Conservation (phyloP, 2,329 filamentous ascomycete genomes). For the Sclerotiophoma versabilis region DNA sequence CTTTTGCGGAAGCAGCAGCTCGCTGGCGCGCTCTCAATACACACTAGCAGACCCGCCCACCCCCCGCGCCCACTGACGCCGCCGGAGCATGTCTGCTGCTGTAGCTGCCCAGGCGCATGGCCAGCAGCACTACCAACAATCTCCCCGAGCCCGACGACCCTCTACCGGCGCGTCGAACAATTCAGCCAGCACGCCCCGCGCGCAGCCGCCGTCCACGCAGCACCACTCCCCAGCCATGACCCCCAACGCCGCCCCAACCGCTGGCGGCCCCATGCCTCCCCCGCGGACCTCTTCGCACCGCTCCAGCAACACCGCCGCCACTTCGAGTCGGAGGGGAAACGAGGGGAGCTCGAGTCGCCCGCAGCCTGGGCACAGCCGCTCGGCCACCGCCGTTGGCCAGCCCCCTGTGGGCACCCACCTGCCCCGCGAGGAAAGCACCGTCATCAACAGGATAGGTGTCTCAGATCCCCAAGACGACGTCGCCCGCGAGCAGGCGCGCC, state of each 20-base stretch:
- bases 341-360: constrained; percentile 40
- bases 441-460: constrained; percentile 78
- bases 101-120: constrained; percentile 45
- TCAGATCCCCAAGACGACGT: constrained; percentile 78
- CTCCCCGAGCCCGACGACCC: constrained; percentile 40
- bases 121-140: constrained; percentile 45
- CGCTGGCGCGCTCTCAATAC: neutral
- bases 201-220: constrained; percentile 45
- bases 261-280: constrained; percentile 70
- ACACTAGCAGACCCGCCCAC: constrained; percentile 15
- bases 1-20: neutral
- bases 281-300: constrained; percentile 81
- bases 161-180: constrained; percentile 44
- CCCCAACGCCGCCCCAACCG: constrained; percentile 62
- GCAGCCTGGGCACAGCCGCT: constrained; percentile 54
- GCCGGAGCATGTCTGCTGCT: constrained; percentile 46
- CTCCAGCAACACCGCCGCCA: constrained; percentile 48
- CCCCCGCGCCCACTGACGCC: constrained; percentile 5
- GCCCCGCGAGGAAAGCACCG: constrained; percentile 78
- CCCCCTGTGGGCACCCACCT: constrained; percentile 62
- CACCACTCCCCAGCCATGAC: constrained; percentile 43
- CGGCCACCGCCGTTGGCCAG: constrained; percentile 59
- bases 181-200: constrained; percentile 52
- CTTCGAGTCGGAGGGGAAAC: constrained; percentile 54
- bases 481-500: constrained; percentile 73